Conservation (phyloP, 306 rosid genomes). For the Prunus mira region DNA sequence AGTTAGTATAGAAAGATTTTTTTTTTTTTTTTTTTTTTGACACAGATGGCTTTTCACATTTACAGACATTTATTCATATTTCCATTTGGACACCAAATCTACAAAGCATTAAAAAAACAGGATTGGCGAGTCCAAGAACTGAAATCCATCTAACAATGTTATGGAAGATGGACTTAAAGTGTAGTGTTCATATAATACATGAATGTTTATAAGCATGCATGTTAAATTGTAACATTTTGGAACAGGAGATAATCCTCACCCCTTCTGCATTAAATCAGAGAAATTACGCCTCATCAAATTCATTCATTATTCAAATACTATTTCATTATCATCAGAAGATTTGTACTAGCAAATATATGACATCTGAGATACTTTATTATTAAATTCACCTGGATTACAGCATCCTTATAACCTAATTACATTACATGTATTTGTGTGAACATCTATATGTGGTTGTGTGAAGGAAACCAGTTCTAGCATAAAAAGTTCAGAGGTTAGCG, state of each 20-base stretch:
- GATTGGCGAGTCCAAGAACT: neutral
- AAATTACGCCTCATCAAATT: neutral
- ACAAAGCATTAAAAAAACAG: neutral
- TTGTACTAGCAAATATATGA: neutral
- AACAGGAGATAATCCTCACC: neutral
- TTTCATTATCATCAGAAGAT: neutral
- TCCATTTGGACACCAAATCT: neutral
- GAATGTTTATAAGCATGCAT: neutral
- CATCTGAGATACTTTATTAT: neutral
- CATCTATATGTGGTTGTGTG: neutral
- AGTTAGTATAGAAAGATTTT: neutral
- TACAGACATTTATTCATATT: neutral
- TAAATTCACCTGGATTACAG: neutral
- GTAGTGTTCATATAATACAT: neutral
- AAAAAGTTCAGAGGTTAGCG: conserved; percentile 18
- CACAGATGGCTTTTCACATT: neutral
- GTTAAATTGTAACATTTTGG: neutral
- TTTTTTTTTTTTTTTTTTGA: neutral
- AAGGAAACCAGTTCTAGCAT: neutral
- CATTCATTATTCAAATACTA: neutral
- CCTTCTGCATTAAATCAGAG: neutral
- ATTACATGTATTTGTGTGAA: neutral
- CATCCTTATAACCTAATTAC: neutral
- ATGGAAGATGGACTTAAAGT: neutral
- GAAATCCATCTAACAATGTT: conserved; percentile 1